Base-by-base conservation (phyloP, 108 stramenopile genomes). In the Nannochloropsis gaditana region DNA sequence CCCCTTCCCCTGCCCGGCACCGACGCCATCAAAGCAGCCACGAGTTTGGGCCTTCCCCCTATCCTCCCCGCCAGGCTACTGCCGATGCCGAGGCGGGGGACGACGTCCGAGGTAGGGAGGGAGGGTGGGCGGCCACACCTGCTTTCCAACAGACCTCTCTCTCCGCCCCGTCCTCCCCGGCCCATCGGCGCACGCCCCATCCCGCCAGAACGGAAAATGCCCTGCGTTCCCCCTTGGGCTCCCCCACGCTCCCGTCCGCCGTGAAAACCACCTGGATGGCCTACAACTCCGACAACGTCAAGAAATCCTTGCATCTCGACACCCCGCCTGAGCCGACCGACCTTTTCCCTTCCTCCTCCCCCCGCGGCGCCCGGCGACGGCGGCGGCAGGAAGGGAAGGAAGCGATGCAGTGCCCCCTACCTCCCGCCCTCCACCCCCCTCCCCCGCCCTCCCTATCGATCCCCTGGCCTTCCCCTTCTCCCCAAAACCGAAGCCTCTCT, bases 261-360 rank as follows among this genome's bases (percentile, higher is more conserved):
- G 59, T n/a, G 19, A 73, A 73, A n/a, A 73, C 59, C 3, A 73
- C 15, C 19, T 73, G 59, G 59, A 73, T 73, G 59, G 59, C 59
- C 19, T 73, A 73, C 59, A 73, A 73, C 59, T 73, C 59, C 59
- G 59, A 73, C 59, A 73, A 73, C 59, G 59, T 73, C 5, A 73
- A 73, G 59, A 73, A 73, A 73, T 73, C 59, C 15, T n/a, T 73
- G 4, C 8, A 73, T 2, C 15, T 73, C 19, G 59, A 73, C 59
- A 15, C 15, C 19, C 2, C 15, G 59, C 5, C 15, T 2, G n/a
- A n/a, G 19, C 15, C 19, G 19, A n/a, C 15, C 6, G 3, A 15
- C 59, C n/a, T n/a, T n/a, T 6, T 73, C 59, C 59, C 59, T 73
- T 8, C 59, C 8, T 73, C 59, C 2, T 73, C n/a, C 59, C 59